Percentiles rank a stretch among this genome's conserved stretches.
phyloP scores from a whole-genome alignment of 306 rosid genomes.

The Boehmeria nivea region DNA sequence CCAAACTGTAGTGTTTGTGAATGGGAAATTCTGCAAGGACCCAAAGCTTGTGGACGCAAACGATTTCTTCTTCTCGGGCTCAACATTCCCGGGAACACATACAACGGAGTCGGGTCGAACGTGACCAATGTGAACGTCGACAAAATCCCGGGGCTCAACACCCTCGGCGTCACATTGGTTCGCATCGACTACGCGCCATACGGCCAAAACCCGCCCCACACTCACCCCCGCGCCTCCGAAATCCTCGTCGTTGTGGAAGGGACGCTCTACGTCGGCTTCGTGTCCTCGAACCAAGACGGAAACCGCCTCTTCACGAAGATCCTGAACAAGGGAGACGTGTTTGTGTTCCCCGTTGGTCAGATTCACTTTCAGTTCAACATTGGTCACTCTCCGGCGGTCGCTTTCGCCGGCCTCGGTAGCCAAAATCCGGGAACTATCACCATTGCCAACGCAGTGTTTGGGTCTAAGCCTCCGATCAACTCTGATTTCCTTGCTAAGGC shows the following conservation, averaged over 20 bases:
- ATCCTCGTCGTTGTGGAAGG: conserved; percentile 26
- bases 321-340: conserved; percentile 4
- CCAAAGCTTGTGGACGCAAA: neutral
- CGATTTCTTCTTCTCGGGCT: conserved; percentile 3
- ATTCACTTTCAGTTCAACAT: conserved; percentile 7
- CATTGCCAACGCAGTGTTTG: conserved; percentile 32
- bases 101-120: conserved; percentile 5
- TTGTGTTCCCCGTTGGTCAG: conserved; percentile 4
- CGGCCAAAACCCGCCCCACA: conserved; percentile 18
- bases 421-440: conserved; percentile 11
- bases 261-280: conserved; percentile 23
- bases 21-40: conserved; percentile 9
- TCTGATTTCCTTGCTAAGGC: conserved; percentile 29
- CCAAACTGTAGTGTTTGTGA: conserved; percentile 8
- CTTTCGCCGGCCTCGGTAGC: conserved; percentile 13
- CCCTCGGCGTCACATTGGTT: neutral
- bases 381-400: conserved; percentile 15
- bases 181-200: conserved; percentile 16
- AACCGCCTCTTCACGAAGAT: neutral
- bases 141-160: conserved; percentile 5
- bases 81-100: conserved; percentile 4
- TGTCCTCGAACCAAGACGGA: conserved; percentile 10
- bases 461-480: conserved; percentile 33
- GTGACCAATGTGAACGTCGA: conserved; percentile 13
- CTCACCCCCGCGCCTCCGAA: conserved; percentile 9